These are phyloP conservation scores for Puccinia hordei DNA, from an alignment of 1,284 basidiomycete species.

Conservation along the genomic window DNA sequence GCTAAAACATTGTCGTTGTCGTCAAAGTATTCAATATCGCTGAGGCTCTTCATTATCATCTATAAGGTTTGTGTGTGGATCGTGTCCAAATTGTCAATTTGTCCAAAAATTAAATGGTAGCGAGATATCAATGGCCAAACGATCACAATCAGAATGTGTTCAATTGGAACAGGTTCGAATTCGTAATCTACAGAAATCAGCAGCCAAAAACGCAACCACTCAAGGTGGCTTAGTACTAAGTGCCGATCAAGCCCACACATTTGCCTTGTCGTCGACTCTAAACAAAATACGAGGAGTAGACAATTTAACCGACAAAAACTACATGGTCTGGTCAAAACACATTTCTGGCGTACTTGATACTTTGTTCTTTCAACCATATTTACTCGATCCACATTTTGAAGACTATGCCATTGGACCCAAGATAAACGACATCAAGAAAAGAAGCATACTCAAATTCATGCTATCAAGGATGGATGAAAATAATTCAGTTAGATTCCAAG, in stretches of 20 bases:
- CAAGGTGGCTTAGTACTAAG: neutral
- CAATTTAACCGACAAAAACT: neutral
- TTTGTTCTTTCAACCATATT: neutral
- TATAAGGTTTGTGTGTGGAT: too few relatives aligned
- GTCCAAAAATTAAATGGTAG: neutral
- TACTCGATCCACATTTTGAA: neutral
- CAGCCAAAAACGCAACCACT: neutral
- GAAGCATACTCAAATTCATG: neutral
- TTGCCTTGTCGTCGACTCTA: neutral
- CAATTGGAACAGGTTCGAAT: neutral
- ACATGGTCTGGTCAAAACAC: neutral
- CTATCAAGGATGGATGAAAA: neutral
- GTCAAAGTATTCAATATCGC: too few relatives aligned
- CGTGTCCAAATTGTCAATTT: too few relatives aligned
- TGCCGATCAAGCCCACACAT: neutral
- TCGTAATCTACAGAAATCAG: neutral
- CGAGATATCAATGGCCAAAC: neutral
- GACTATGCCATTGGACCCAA: neutral
- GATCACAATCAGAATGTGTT: neutral
- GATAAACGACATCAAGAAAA: neutral
- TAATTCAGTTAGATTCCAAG: neutral
- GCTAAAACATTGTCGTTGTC: too few relatives aligned
- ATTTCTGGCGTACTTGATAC: neutral
- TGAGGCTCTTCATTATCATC: too few relatives aligned
- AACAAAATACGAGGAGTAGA: neutral